Evolutionary conservation across 805 yeast genomes (phyloP).

Genomic region (Candida quercuum): DNA sequence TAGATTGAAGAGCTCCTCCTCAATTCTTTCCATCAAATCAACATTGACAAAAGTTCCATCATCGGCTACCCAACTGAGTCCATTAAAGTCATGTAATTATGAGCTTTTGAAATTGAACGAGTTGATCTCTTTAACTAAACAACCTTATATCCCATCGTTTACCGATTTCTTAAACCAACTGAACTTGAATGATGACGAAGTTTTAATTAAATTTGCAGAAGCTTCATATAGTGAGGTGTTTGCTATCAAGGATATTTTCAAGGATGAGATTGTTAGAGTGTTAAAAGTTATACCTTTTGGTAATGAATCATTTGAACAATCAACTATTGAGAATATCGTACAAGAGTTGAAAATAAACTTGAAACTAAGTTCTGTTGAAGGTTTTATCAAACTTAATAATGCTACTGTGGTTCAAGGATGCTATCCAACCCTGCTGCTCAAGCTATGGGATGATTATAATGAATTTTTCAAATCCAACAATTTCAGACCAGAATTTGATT

Average conservation of each 20-base stretch:
- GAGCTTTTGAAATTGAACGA: slow-evolving; percentile 27
- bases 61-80: slow-evolving; percentile 5
- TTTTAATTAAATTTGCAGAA: slow-evolving; percentile 37
- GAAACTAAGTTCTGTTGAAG: slow-evolving; percentile 33
- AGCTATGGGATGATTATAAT: slow-evolving; percentile 39
- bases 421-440: slow-evolving; percentile 35
- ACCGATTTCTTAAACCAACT: slow-evolving; percentile 18
- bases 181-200: slow-evolving; percentile 25
- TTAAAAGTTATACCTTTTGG: slow-evolving; percentile 53
- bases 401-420: slow-evolving; percentile 42
- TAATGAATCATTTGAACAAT: slow-evolving; percentile 34
- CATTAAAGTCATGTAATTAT: slow-evolving; percentile 23
- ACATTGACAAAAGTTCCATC: slow-evolving; percentile 18
- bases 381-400: slow-evolving; percentile 39
- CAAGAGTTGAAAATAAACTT: slow-evolving; percentile 43
- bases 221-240: slow-evolving; percentile 44
- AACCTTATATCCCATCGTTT: slow-evolving; percentile 30
- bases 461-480: slow-evolving; percentile 26
- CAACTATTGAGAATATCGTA: slow-evolving; percentile 34
- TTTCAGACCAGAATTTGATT: slow-evolving; percentile 33
- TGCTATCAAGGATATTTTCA: slow-evolving; percentile 21
- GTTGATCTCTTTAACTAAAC: slow-evolving; percentile 32
- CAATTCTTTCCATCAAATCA: slow-evolving; percentile 37
- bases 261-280: slow-evolving; percentile 27
- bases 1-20: slow-evolving; percentile 46